Base-by-base conservation (phyloP, 1,284 basidiomycete genomes). In the Sanghuangporus sanghuang region DNA sequence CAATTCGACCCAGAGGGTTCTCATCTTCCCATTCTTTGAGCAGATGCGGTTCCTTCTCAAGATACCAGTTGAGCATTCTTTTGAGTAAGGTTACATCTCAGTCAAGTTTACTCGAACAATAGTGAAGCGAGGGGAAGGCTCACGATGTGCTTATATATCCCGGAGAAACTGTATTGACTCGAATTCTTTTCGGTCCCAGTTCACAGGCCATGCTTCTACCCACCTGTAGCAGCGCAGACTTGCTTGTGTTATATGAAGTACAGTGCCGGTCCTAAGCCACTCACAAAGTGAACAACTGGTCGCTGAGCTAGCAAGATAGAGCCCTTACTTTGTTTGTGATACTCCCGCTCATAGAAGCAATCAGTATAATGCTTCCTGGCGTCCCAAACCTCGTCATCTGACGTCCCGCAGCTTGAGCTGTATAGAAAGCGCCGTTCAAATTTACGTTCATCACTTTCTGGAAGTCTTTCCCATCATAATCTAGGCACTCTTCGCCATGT, bases 131-230 rank as follows among this genome's bases (percentile, higher is more conserved):
- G 36, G 12, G 35, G 11, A 18, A 14, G 40, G 14, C 84, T 55
- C 66, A 90, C 88, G 77, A 77, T 2, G 90, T 92, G 69, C 87
- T 85, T 46, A 92, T 91, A 72, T 91, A 81, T 3, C 90, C 90
- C 0, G 89, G 89, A 8, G 87, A 90, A 59, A 91, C 77, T n/a
- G 85, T 79, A 72, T 92, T 91, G 63, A 92, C 88, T 6, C 90
- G 79, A 65, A 95, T 93, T 4, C 81, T 76, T n/a, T n/a, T n/a
- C n/a, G 74, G 77, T 6, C 90, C 90, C 61, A 92, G 84, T 73
- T 95, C 93, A 72, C 89, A 90, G 3, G 93, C 92, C 81, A 94
- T 84, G 75, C 89, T 93, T 66, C 90, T 83, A 21, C 79, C 86
- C 86, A 93, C 90, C 75, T 94, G 92, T 53, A 92, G 73, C 6